Evolutionary conservation across 2,329 filamentous ascomycete species (phyloP).

Genomic region (Dothideomycetidae sp.): DNA sequence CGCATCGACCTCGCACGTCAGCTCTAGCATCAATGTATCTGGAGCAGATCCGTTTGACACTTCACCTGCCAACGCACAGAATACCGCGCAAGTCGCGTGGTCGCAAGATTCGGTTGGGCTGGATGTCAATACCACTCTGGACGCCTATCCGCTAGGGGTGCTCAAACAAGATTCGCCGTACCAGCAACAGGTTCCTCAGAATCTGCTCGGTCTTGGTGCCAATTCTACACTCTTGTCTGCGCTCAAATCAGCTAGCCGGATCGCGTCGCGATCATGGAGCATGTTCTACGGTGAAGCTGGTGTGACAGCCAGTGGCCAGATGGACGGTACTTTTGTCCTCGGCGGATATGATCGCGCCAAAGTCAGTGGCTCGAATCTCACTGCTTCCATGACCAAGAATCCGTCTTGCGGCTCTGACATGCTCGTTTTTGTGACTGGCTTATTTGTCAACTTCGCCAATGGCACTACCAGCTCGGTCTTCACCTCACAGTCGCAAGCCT

Average conservation of each 20-base stretch:
- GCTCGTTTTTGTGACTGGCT: background rate
- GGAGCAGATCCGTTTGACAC: constrained; percentile 2
- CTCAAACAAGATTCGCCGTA: background rate
- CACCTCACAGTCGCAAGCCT: background rate
- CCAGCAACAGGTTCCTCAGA: background rate
- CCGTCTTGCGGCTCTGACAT: background rate
- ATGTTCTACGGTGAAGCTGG: background rate
- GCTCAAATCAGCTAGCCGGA: background rate
- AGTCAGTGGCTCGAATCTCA: background rate
- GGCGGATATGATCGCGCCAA: background rate
- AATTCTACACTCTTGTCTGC: background rate
- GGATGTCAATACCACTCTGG: constrained; percentile 3
- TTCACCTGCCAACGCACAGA: background rate
- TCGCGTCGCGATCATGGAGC: background rate
- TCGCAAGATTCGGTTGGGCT: constrained; percentile 2
- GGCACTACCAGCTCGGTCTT: background rate
- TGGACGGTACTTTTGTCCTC: background rate
- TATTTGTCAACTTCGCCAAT: background rate
- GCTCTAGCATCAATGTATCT: background rate
- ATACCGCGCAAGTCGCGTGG: background rate
- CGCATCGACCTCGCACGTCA: background rate
- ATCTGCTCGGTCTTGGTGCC: background rate
- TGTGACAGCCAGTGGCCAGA: background rate
- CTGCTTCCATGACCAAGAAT: background rate
- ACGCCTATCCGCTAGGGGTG: constrained; percentile 7